Conservation (phyloP, 371 early-diverging fungal species). For the Syncephalastrum racemosum region DNA sequence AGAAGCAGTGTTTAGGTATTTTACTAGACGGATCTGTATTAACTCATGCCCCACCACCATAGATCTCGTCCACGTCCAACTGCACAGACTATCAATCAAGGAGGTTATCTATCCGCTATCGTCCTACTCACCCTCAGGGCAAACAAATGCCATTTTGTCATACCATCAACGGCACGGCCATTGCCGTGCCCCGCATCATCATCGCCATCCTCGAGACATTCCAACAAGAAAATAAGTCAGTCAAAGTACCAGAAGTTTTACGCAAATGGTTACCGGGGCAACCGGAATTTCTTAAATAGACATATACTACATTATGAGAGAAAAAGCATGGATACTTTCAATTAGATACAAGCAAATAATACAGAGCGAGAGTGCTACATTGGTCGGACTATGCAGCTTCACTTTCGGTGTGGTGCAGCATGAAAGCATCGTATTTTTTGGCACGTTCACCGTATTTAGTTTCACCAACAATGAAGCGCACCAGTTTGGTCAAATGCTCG, state of each 20-base stretch:
- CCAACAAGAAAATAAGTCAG: constrained; percentile 70
- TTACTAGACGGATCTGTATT: no score
- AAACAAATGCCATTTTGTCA: constrained; percentile 74
- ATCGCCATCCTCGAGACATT: constrained; percentile 87
- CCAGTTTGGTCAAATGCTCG: constrained; percentile 39
- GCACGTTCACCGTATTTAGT: constrained; percentile 32
- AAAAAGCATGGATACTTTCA: not conserved
- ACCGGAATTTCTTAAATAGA: constrained; percentile 21
- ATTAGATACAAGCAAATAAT: not conserved
- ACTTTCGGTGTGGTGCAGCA: not conserved
- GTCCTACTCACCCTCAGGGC: constrained; percentile 39
- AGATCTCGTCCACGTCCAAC: constrained; percentile 82
- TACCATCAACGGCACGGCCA: constrained; percentile 92
- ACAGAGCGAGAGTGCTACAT: no score
- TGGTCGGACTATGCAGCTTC: no score
- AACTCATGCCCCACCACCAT: not conserved
- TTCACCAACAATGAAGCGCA: constrained; percentile 43
- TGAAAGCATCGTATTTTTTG: constrained; percentile 26
- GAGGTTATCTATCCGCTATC: constrained; percentile 68
- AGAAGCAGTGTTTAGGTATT: no score
- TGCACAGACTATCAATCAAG: constrained; percentile 89
- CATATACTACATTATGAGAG: not conserved
- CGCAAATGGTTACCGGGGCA: constrained; percentile 69
- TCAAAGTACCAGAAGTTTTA: constrained; percentile 70
- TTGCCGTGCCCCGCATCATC: constrained; percentile 89